phyloP scores from a whole-genome alignment of 352 stramenopile genomes.

The Globisporangium alternatum region DNA sequence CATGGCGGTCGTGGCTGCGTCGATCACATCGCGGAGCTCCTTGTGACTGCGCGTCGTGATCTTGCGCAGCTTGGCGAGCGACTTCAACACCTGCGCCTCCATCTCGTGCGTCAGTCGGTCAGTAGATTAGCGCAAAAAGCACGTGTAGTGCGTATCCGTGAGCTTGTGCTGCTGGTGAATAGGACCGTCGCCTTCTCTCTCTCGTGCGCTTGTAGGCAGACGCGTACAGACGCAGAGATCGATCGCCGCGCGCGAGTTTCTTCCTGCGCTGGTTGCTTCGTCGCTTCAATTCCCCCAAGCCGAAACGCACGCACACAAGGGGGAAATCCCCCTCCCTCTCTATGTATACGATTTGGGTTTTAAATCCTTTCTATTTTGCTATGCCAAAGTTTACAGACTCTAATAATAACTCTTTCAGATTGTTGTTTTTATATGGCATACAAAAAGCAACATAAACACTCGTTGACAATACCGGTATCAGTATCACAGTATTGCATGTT shows the following conservation, averaged over 20 bases:
- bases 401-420: too few relatives aligned
- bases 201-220: background rate
- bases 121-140: background rate
- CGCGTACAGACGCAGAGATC: background rate
- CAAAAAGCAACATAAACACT: too few relatives aligned
- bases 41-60: conserved; percentile 65
- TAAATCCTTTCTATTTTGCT: too few relatives aligned
- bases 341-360: too few relatives aligned
- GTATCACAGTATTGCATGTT: too few relatives aligned
- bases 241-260: background rate
- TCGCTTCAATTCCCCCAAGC: too few relatives aligned
- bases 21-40: conserved; percentile 69
- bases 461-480: too few relatives aligned
- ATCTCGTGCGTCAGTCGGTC: conserved; percentile 22
- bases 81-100: conserved; percentile 69
- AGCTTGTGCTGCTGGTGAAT: background rate
- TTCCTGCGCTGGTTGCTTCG: background rate
- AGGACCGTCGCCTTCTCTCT: background rate
- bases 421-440: too few relatives aligned
- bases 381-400: too few relatives aligned
- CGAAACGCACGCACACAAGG: background rate
- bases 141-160: background rate
- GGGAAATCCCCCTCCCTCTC: too few relatives aligned
- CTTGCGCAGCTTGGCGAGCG: conserved; percentile 78
- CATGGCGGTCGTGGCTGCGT: conserved; percentile 46